Evolutionary conservation across 306 rosid species (phyloP), one percentile per base, ranked within the genome.

Genomic region (Purshia tridentata): DNA sequence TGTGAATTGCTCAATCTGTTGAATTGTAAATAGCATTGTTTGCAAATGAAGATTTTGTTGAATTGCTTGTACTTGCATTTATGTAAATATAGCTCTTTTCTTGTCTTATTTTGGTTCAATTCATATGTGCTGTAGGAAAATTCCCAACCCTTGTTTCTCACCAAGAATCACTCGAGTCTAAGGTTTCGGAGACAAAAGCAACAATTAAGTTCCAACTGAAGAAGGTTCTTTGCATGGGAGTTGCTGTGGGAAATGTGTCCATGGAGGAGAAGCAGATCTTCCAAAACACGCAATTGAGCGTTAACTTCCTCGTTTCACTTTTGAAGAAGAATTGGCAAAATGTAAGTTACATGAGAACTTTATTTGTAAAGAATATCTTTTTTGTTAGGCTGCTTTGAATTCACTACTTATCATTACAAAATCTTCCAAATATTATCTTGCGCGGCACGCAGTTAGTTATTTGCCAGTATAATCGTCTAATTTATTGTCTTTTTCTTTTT

Each of bases 251-350:
- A 2, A 92, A 92, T 66, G 81, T 85, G 12, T 82, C 90, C 13
- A 92, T 90, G 98, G 98, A 92, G 66, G 96, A 92, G 85, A 92
- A 92, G 47, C 98, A 90, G 72, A 81, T 90, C 81, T 92, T 92
- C 73, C 98, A 92, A 63, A 92, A 92, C 15, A 94, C 90, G 13
- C 98, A 92, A 78, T 44, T 92, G 74, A 85, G 92, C 22, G 96
- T 92, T 18, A 92, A 92, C 78, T 88, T 92, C 79, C 92, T 92
- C 4, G 98, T 92, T 49, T 92, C 96, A 4, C 70, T 92, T 44
- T 55, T 90, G 91, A 92, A 92, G 42, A 92, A 92, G 80, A 90
- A 92, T 45, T 92, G 96, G 96, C 98, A 90, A 65, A 92, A 92
- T 14, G 98, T 90, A 60, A 88, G 96, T 72, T 8, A 12, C n/a